These are phyloP conservation scores for Eucalyptus regnans DNA, from an alignment of 345 rosid genomes.

Conservation along the genomic window DNA sequence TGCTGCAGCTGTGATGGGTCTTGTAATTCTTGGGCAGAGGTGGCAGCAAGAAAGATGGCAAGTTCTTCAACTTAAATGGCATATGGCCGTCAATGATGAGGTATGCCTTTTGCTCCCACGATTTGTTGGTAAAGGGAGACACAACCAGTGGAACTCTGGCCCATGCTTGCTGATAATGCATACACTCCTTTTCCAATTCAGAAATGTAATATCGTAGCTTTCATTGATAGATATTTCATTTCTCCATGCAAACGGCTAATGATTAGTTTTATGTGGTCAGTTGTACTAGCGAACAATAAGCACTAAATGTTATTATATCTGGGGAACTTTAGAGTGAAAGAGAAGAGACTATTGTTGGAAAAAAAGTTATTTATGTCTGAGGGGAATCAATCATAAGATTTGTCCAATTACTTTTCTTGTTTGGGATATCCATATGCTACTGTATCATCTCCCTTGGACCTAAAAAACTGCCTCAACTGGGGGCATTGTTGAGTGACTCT, in stretches of 20 bases:
- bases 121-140: not conserved
- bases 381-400: not conserved
- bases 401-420: not conserved
- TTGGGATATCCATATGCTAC: not conserved
- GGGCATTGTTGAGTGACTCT: not conserved
- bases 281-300: not conserved
- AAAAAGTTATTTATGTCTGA: not conserved
- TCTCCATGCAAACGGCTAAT: not conserved
- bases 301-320: not conserved
- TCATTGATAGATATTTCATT: not conserved
- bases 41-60: conserved; percentile 99
- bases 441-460: not conserved
- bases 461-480: not conserved
- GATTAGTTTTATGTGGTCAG: not conserved
- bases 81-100: conserved; percentile 51
- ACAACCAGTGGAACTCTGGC: not conserved
- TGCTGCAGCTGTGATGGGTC: conserved; percentile 93
- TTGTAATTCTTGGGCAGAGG: conserved; percentile 86
- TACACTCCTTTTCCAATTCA: not conserved
- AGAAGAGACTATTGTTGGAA: not conserved
- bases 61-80: conserved; percentile 78
- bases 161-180: not conserved
- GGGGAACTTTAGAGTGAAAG: not conserved
- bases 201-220: not conserved
- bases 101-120: conserved; percentile 11